phyloP scores from a whole-genome alignment of 2,329 filamentous ascomycete genomes.

The Nemania bipapillata region DNA sequence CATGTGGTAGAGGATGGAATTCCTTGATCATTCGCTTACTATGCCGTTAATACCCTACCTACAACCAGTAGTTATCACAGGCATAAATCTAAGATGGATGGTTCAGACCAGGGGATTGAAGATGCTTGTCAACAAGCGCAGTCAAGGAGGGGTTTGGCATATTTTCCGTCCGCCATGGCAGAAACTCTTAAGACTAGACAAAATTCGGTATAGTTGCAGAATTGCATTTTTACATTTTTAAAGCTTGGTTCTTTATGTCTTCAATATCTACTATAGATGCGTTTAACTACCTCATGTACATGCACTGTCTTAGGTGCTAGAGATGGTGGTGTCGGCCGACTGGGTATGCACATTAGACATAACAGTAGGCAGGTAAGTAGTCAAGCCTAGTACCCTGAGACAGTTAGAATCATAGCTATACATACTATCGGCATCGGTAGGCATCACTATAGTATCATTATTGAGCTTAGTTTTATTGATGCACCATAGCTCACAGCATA shows the following conservation, averaged over 20 bases:
- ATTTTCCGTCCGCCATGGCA: background rate
- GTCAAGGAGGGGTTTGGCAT: background rate
- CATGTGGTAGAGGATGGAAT: conserved; percentile 2
- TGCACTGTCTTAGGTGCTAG: no score
- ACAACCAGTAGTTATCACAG: no score
- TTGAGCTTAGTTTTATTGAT: no score
- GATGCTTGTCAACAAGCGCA: background rate
- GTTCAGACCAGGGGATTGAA: background rate
- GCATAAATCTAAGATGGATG: background rate
- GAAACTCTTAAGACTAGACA: no score
- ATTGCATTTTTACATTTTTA: no score
- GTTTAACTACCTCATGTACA: no score
- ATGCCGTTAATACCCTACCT: background rate
- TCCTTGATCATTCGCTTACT: conserved; percentile 15
- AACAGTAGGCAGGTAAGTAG: background rate
- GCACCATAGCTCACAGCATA: no score
- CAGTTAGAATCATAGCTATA: background rate
- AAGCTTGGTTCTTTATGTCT: no score
- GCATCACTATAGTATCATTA: background rate
- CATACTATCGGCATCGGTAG: background rate
- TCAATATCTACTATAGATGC: no score
- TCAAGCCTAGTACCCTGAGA: background rate
- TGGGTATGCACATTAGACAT: no score
- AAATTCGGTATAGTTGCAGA: no score
- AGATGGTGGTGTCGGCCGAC: no score